Conservation (phyloP, 2,329 filamentous ascomycete species). For the Sporothrix luriei region DNA sequence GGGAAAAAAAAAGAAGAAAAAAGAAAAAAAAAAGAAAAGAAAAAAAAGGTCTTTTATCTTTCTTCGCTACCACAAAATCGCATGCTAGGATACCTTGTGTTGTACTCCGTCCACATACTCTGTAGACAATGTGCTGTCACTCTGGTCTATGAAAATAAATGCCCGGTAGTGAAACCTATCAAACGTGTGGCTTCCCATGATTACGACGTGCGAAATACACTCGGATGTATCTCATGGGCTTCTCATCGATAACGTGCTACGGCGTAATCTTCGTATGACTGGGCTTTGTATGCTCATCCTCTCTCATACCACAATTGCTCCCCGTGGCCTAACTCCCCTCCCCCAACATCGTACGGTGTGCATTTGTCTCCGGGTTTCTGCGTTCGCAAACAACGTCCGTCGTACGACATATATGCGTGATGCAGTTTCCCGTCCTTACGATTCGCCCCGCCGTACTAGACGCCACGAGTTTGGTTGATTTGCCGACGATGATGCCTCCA, state of each 20-base stretch:
- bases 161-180: conserved; percentile 3
- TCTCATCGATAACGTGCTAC: neutral
- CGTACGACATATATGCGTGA: neutral
- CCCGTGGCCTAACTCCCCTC: neutral
- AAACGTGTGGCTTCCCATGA: neutral
- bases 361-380: neutral
- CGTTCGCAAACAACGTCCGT: neutral
- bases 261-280: neutral
- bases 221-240: neutral
- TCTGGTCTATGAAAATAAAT: neutral
- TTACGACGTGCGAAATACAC: neutral
- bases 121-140: neutral
- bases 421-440: neutral
- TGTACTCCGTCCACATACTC: too few relatives aligned
- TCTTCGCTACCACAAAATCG: neutral
- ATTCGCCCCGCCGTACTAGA: conserved; percentile 12
- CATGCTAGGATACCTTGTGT: too few relatives aligned
- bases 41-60: too few relatives aligned
- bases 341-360: neutral
- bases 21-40: too few relatives aligned
- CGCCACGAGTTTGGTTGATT: neutral
- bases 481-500: neutral
- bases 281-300: neutral
- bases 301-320: conserved; percentile 12
- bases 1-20: too few relatives aligned